Evolutionary conservation across 2,329 filamentous ascomycete genomes (phyloP).

Genomic region (Chalara sp.): DNA sequence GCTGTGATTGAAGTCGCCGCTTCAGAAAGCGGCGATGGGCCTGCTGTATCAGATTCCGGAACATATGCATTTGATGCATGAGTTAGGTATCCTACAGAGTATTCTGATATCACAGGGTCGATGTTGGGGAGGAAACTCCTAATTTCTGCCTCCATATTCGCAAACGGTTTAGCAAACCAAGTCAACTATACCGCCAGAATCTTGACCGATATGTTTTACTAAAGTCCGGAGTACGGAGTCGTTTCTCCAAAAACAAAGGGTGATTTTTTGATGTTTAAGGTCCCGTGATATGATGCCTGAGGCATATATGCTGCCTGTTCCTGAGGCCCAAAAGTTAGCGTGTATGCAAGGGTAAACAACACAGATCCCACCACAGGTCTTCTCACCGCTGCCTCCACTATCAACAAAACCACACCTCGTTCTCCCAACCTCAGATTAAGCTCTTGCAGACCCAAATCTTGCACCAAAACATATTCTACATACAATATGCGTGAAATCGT

Average conservation of each 20-base stretch:
- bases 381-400: constrained; percentile 4
- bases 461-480: constrained; percentile 17
- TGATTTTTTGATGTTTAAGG: too few species aligned
- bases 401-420: constrained; percentile 15
- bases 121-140: constrained; percentile 78
- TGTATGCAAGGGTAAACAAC: too few species aligned
- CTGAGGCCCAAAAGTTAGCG: too few species aligned
- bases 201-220: too few species aligned
- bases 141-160: constrained; percentile 77
- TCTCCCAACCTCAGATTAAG: constrained; percentile 11
- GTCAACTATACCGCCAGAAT: too few species aligned
- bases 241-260: too few species aligned
- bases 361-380: neutral
- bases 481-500: constrained; percentile 70
- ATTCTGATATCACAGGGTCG: constrained; percentile 83
- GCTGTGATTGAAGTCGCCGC: constrained; percentile 81
- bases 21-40: constrained; percentile 72
- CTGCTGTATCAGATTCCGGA: constrained; percentile 63
- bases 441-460: constrained; percentile 11
- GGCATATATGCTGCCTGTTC: too few species aligned
- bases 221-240: too few species aligned
- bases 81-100: constrained; percentile 87
- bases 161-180: neutral
- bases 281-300: too few species aligned
- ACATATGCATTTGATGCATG: constrained; percentile 84